Base-by-base conservation (phyloP, 2,329 filamentous ascomycete species). In the Colletotrichum theobromicola region DNA sequence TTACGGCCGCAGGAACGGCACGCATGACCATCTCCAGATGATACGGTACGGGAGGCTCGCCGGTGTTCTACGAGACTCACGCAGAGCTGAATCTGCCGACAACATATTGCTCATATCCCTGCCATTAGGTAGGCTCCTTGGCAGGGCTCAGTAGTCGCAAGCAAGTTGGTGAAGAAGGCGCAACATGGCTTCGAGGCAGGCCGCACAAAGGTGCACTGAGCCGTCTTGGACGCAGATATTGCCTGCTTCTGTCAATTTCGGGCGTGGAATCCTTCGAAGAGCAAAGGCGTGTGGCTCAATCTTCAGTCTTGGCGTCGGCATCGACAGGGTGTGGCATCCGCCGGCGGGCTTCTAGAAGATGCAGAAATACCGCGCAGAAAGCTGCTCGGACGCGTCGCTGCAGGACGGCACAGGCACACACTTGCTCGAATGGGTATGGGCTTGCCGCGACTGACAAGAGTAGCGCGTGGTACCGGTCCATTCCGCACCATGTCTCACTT, bases 311-410 rank as follows among this genome's bases (percentile, higher is more conserved):
- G 57, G 69, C 63, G 18, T 28, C 26, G 26, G 55, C 30, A 26
- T 9, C 26, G 37, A 26, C 57, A 60, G 13, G 63, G 63, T 73
- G 58, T 53, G 21, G 10, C 50, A 67, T 34, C 63, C 57, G 12
- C 63, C 26, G 30, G 28, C 34, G 55, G 21, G 24, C 69, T 69
- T 75, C 70, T 69, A 68, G 73, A 75, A 74, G 58, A 69, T 26
- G 16, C 46, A 28, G 42, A 69, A 61, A 68, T 50, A 30, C 68
- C 63, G 69, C 57, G 46, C 28, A 57, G 42, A 34, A 46, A 21
- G n/a, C 35, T n/a, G 46, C 35, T 58, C 71, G 21, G 57, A 66
- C 26, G 46, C 16, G 28, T 63, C 26, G 42, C 67, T 70, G 67
- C 67, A 65, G 50, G 13, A 46, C 26, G 21, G n/a, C 46, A 30